Conservation (phyloP, 1,284 basidiomycete species). For the Ustilago lituana region DNA sequence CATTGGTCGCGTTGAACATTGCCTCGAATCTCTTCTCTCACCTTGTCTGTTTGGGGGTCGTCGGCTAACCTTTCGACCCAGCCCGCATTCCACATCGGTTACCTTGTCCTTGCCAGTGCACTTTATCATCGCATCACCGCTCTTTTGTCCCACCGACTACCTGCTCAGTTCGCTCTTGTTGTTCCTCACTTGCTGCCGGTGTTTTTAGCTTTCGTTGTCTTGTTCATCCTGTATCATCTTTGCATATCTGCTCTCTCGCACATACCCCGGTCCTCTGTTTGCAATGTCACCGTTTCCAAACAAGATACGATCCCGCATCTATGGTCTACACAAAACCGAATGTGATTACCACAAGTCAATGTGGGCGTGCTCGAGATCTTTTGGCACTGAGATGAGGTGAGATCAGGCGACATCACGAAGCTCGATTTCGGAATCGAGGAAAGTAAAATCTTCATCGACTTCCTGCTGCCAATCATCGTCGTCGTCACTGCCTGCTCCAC, state of each 20-base stretch:
- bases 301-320: not conserved
- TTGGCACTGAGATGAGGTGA: not conserved
- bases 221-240: conserved; percentile 17
- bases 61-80: too few relatives aligned
- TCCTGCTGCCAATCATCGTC: conserved; percentile 44
- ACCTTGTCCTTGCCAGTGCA: conserved; percentile 2
- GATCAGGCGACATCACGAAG: conserved; percentile 27
- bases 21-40: not conserved
- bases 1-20: conserved; percentile 33
- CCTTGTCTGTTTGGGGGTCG: too few relatives aligned
- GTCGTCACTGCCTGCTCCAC: conserved; percentile 9
- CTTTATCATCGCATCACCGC: conserved; percentile 9
- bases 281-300: conserved; percentile 18
- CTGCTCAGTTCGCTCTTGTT: not conserved
- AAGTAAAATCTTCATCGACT: conserved; percentile 39
- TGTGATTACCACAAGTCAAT: not conserved
- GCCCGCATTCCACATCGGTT: not conserved
- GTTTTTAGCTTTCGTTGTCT: conserved; percentile 1
- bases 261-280: conserved; percentile 12
- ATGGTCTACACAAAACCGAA: too few relatives aligned
- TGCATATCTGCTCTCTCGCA: not conserved
- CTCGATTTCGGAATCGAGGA: conserved; percentile 41
- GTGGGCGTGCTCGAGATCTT: not conserved
- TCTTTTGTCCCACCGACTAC: not conserved
- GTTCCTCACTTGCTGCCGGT: not conserved